Base-by-base conservation (phyloP, 2,329 filamentous ascomycete genomes). In the Fusarium brevicatenulatum region DNA sequence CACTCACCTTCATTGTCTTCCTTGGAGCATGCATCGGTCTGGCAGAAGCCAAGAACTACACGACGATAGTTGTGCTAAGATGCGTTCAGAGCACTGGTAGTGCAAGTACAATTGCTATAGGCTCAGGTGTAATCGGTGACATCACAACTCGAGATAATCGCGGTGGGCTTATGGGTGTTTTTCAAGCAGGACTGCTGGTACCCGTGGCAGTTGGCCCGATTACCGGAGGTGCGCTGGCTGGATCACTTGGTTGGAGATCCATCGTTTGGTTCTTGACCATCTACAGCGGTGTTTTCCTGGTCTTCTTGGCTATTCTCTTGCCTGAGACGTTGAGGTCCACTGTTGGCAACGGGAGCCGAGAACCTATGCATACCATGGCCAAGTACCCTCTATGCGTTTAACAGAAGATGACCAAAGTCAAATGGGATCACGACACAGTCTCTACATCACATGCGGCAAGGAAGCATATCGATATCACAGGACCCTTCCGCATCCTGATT, bases 21-120 rank as follows among this genome's bases (percentile, higher is more conserved):
- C 88, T 90, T 79, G 88, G 81, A 12, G 80, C 86, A 5, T 88
- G 86, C 56, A 79, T 88, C 16, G 82, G 79, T 0, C 79, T 88
- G 11, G 85, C 80, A 8, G 81, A 86, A 8, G 82, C 81, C 5
- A 80, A 80, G 7, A 85, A 82, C 46, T 86, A 86, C 63, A 77
- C 79, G 0, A 74, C 82, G 2, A 77, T 88, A 39, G 76, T 88
- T 63, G 74, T 84, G 7, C 82, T 88, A 30, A 80, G 86, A 47
- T 84, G 80, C 3, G 52, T 88, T 12, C 87, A 88, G 76, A 83
- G 84, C 15, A 82, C 83, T 4, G 86, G 86, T 6, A 85, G 84
- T 68, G 83, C 85, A 4, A 84, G 84, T 3, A 86, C 61, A 2
- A 67, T 71, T 7, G 70, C 68, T 1, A 71, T 74, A 70, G 79